A percentile compares a stretch with the other conserved stretches of the same genome.
Evolutionary conservation across 2,329 filamentous ascomycete genomes (phyloP).

Genomic region (Nemania bipapillata): DNA sequence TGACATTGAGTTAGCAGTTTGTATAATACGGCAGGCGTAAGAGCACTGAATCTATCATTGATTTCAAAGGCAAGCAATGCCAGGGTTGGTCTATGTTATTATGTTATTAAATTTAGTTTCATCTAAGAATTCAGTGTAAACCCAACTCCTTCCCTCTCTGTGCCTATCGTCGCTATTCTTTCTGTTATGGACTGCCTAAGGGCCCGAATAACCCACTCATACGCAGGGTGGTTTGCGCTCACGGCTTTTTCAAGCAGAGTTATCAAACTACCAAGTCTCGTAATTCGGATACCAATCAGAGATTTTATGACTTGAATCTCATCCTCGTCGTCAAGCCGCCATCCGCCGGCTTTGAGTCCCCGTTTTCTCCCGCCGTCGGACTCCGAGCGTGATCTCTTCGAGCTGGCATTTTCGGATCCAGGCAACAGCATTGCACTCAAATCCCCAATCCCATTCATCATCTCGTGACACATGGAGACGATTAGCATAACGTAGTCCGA

Average conservation of each 20-base stretch:
- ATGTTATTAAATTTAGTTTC: background rate
- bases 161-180: constrained; percentile 13
- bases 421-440: constrained; percentile 12
- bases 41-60: background rate
- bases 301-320: constrained; percentile 21
- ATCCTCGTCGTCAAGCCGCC: constrained; percentile 23
- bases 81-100: constrained; percentile 3
- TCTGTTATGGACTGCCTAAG: constrained; percentile 15
- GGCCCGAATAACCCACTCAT: constrained; percentile 23
- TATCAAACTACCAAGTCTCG: constrained; percentile 10
- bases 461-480: constrained; percentile 26
- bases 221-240: constrained; percentile 14
- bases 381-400: constrained; percentile 21
- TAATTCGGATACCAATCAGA: constrained; percentile 22
- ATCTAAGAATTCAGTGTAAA: constrained; percentile 11
- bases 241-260: constrained; percentile 11
- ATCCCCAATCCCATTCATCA: constrained; percentile 22
- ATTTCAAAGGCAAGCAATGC: no score
- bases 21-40: background rate
- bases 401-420: background rate
- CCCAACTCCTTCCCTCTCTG: background rate
- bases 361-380: constrained; percentile 10
- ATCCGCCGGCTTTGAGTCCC: constrained; percentile 15
- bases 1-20: background rate
- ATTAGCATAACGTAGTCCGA: constrained; percentile 27